Percentiles rank a stretch among this genome's conserved stretches.
phyloP scores from a whole-genome alignment of 1,139 yeast species.

The Geotrichum europaeum region DNA sequence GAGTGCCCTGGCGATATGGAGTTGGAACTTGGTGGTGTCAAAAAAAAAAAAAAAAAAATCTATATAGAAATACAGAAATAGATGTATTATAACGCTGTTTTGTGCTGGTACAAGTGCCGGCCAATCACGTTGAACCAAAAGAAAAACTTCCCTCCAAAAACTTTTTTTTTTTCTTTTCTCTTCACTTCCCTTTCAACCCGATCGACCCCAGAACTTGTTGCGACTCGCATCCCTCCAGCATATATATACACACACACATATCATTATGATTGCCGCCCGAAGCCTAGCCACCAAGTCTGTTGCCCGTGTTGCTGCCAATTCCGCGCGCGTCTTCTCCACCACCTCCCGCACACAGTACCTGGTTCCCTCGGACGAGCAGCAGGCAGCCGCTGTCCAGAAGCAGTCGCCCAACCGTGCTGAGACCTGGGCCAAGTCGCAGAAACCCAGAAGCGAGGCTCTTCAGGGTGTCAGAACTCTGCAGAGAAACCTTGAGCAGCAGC shows the following conservation, averaged over 20 bases:
- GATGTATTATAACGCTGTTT: not conserved
- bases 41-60: not conserved
- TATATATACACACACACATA: not conserved
- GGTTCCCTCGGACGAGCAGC: slow-evolving; percentile 10
- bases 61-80: not conserved
- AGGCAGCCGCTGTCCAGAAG: slow-evolving; percentile 21
- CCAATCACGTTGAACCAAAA: slow-evolving; percentile 13
- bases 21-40: not conserved
- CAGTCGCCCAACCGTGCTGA: slow-evolving; percentile 74
- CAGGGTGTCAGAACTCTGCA: slow-evolving; percentile 68
- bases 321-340: slow-evolving; percentile 7
- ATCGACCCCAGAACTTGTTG: not conserved
- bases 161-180: not conserved
- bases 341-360: slow-evolving; percentile 6
- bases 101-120: not conserved
- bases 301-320: slow-evolving; percentile 8
- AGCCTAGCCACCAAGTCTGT: slow-evolving; percentile 4
- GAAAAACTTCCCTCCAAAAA: not conserved
- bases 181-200: not conserved
- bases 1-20: not conserved
- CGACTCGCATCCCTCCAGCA: not conserved
- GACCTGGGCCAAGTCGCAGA: slow-evolving; percentile 71
- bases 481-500: slow-evolving; percentile 59
- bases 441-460: slow-evolving; percentile 53
- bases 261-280: slow-evolving; percentile 15